These are phyloP conservation scores for Candida pseudofarinosa DNA, from an alignment of 805 yeast genomes.

Conservation along the genomic window DNA sequence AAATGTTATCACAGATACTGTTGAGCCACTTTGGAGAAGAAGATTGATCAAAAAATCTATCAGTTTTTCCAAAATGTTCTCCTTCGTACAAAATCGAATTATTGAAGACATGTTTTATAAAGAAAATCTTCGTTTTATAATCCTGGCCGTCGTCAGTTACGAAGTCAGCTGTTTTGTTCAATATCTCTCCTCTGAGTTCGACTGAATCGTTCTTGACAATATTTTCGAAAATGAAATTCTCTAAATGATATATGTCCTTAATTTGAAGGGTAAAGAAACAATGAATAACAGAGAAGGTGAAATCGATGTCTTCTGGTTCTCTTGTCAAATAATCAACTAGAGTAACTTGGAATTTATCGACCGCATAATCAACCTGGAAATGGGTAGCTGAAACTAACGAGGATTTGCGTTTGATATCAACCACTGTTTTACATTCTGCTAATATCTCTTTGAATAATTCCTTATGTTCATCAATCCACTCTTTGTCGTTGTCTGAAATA, in stretches of 20 bases:
- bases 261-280: constrained; percentile 42
- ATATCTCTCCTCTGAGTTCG: constrained; percentile 44
- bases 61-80: constrained; percentile 43
- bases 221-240: constrained; percentile 52
- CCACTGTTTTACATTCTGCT: constrained; percentile 41
- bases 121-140: constrained; percentile 55
- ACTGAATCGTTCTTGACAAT: constrained; percentile 51
- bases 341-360: constrained; percentile 52
- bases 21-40: constrained; percentile 58
- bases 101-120: constrained; percentile 55
- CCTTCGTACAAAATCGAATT: constrained; percentile 64
- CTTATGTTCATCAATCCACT: constrained; percentile 57
- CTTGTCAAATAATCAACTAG: constrained; percentile 25
- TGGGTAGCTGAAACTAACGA: constrained; percentile 56
- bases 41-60: constrained; percentile 37
- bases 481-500: constrained; percentile 44
- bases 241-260: constrained; percentile 44
- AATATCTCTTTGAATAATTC: constrained; percentile 42
- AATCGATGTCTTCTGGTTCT: constrained; percentile 20
- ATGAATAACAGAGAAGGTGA: constrained; percentile 29
- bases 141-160: constrained; percentile 41
- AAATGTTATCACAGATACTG: constrained; percentile 57
- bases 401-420: constrained; percentile 35
- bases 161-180: constrained; percentile 49
- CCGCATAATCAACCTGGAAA: constrained; percentile 68